phyloP scores from a whole-genome alignment of 2,329 filamentous ascomycete genomes.

The Coniella vitis region DNA sequence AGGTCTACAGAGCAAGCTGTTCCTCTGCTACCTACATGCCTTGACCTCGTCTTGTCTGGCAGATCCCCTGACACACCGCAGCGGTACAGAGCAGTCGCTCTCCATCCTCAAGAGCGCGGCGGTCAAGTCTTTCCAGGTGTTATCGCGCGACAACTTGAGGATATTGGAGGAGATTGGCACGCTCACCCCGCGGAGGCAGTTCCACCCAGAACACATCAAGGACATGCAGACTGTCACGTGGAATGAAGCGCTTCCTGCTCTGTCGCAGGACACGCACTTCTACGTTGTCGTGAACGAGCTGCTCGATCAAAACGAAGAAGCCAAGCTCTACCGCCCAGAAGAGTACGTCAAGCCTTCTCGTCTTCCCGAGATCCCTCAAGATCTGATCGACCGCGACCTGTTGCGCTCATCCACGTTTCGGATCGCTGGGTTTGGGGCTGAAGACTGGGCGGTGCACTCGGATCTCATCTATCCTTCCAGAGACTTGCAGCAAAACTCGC shows the following conservation, averaged over 20 bases:
- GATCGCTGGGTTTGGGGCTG: conserved; percentile 23
- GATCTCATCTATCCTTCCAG: conserved; percentile 16
- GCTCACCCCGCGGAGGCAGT: conserved; percentile 36
- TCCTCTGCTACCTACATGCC: conserved; percentile 45
- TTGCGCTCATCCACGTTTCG: conserved; percentile 35
- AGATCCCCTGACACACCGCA: conserved; percentile 40
- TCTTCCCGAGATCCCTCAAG: neutral
- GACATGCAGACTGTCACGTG: conserved; percentile 44
- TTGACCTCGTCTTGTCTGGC: conserved; percentile 45
- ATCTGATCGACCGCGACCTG: conserved; percentile 18
- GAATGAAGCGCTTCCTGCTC: conserved; percentile 29
- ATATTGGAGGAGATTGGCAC: conserved; percentile 31
- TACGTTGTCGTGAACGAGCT: conserved; percentile 28
- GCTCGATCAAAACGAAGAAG: conserved; percentile 25
- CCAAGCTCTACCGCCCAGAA: conserved; percentile 25
- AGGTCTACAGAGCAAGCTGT: conserved; percentile 43
- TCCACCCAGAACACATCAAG: conserved; percentile 34
- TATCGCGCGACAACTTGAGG: conserved; percentile 29
- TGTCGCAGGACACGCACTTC: conserved; percentile 40
- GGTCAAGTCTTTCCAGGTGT: conserved; percentile 37
- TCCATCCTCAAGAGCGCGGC: conserved; percentile 41
- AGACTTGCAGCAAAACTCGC: neutral
- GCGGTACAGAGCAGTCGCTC: conserved; percentile 49
- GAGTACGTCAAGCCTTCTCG: neutral
- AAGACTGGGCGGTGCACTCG: conserved; percentile 8